Conservation (phyloP, 1,139 yeast species). For the Entelexis sorbosivorans region DNA sequence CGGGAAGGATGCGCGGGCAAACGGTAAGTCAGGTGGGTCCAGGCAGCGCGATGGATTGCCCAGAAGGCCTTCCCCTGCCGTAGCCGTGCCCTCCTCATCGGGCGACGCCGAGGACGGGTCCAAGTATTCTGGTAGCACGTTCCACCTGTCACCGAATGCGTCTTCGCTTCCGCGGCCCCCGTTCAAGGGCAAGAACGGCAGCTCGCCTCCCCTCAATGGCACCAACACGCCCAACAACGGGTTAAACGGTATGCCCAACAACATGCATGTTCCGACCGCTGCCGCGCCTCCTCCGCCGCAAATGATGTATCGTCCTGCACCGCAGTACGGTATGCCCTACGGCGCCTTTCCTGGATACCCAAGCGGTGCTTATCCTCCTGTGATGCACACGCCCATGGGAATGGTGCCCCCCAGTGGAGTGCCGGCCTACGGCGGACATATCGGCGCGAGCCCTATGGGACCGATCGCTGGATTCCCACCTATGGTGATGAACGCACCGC, state of each 20-base stretch:
- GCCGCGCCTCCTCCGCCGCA: not conserved
- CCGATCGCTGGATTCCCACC: constrained; percentile 1
- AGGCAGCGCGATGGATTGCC: not conserved
- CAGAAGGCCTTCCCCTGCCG: constrained; percentile 6
- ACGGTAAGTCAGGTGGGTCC: not conserved
- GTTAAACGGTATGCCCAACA: not conserved
- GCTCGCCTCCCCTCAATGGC: constrained; percentile 11
- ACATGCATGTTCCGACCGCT: not conserved
- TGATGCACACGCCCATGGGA: constrained; percentile 6
- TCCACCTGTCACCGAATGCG: constrained; percentile 37
- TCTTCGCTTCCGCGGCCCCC: constrained; percentile 36
- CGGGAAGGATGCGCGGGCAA: not conserved
- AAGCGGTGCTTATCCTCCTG: constrained; percentile 2
- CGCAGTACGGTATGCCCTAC: constrained; percentile 1
- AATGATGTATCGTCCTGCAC: constrained; percentile 4
- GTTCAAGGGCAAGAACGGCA: constrained; percentile 10
- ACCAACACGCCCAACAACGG: not conserved
- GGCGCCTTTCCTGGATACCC: constrained; percentile 6
- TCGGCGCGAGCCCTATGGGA: not conserved
- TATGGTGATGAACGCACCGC: constrained; percentile 5
- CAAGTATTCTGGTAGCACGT: constrained; percentile 35
- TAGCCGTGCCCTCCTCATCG: constrained; percentile 4
- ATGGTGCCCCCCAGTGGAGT: constrained; percentile 1
- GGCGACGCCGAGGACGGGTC: constrained; percentile 17
- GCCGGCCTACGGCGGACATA: constrained; percentile 1